These are phyloP conservation scores for Solanum lignicaule DNA, from an alignment of 257 asterid species.

Conservation along the genomic window DNA sequence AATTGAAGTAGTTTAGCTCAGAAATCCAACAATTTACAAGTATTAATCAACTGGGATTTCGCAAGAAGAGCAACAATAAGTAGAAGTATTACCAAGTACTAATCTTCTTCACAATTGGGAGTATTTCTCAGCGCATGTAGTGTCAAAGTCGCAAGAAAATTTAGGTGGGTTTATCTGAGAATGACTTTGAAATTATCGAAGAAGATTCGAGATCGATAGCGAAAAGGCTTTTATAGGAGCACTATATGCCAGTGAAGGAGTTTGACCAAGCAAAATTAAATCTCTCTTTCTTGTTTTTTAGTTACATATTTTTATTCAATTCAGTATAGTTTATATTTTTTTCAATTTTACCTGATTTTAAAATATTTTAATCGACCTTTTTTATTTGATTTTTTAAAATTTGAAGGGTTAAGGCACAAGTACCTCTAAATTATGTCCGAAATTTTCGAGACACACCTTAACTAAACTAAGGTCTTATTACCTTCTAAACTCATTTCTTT, in stretches of 20 bases:
- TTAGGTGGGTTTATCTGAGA: background rate
- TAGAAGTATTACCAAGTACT: background rate
- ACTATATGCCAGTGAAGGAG: background rate
- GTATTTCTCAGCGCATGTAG: background rate
- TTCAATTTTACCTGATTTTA: too few species aligned
- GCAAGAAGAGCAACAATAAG: background rate
- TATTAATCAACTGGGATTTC: background rate
- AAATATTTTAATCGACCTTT: too few species aligned
- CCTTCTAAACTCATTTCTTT: too few species aligned
- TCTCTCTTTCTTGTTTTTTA: background rate
- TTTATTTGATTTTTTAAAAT: too few species aligned
- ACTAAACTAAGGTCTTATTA: too few species aligned
- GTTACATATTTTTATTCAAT: background rate
- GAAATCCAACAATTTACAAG: background rate
- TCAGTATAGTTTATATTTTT: background rate
- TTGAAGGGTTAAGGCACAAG: too few species aligned
- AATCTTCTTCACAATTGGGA: background rate
- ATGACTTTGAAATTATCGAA: background rate
- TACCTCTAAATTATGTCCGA: too few species aligned
- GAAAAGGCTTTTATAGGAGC: background rate
- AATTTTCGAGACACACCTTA: too few species aligned
- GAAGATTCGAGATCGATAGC: background rate
- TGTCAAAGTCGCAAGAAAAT: background rate
- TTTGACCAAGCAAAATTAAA: background rate
- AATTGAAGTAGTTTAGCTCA: background rate